phyloP scores from a whole-genome alignment of 192 early-diverging fungal species.

The Dispira parvispora region DNA sequence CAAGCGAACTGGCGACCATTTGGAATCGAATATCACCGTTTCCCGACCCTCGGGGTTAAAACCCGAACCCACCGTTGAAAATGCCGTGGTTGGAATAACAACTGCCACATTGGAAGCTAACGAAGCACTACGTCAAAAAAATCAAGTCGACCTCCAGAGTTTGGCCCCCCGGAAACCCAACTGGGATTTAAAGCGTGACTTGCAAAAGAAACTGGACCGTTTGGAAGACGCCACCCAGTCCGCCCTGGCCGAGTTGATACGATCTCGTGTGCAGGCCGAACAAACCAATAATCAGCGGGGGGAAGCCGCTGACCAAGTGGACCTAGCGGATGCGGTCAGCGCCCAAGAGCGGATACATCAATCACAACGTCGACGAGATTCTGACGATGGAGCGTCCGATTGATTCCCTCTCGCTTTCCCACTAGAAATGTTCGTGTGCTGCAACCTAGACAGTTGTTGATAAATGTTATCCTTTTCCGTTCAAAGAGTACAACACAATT shows the following conservation, averaged over 20 bases:
- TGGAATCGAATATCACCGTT: neutral
- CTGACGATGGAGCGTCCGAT: no score
- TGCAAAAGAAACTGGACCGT: constrained; percentile 55
- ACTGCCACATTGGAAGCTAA: neutral
- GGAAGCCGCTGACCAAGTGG: no score
- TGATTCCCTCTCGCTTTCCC: no score
- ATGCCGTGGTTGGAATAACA: neutral
- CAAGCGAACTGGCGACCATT: neutral
- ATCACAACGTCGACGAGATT: no score
- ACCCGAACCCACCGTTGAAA: neutral
- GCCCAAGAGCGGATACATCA: no score
- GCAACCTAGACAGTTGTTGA: no score
- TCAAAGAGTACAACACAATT: no score
- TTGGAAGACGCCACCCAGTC: constrained; percentile 52
- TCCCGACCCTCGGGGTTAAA: neutral
- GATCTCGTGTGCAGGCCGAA: constrained; percentile 28
- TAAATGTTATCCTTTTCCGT: no score
- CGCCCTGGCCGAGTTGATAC: constrained; percentile 61
- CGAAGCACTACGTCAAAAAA: neutral
- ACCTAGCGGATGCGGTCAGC: no score
- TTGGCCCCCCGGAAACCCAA: constrained; percentile 79
- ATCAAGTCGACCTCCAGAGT: neutral
- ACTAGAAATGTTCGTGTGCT: no score
- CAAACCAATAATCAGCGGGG: no score
- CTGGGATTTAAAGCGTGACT: constrained; percentile 80